Conservation (phyloP, 192 early-diverging fungal species). For the Entomortierella beljakovae region DNA sequence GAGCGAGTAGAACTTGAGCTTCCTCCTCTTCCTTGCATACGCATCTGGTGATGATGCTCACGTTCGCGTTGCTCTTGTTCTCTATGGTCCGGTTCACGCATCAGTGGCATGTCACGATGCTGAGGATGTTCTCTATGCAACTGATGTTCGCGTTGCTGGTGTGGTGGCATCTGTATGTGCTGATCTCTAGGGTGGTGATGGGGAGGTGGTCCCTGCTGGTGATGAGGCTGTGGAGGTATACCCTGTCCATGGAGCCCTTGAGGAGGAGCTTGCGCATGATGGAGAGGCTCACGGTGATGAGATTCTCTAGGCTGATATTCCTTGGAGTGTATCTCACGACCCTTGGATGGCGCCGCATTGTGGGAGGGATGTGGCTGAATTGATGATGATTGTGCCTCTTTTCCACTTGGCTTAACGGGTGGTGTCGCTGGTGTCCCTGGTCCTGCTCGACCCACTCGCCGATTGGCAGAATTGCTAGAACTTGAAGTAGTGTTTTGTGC, state of each 20-base stretch:
- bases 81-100: constrained; percentile 41
- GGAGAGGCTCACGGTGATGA: constrained; percentile 33
- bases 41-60: constrained; percentile 36
- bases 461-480: constrained; percentile 2
- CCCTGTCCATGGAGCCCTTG: constrained; percentile 13
- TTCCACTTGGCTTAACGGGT: constrained; percentile 18
- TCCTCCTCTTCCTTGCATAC: constrained; percentile 29
- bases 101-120: constrained; percentile 43
- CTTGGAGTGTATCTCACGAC: constrained; percentile 50
- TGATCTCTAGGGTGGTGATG: constrained; percentile 32
- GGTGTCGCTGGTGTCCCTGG: not conserved
- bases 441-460: constrained; percentile 10
- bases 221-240: constrained; percentile 18
- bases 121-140: constrained; percentile 36
- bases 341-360: constrained; percentile 9
- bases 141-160: constrained; percentile 33
- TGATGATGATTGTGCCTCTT: constrained; percentile 17
- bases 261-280: constrained; percentile 24
- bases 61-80: constrained; percentile 43
- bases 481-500: not conserved
- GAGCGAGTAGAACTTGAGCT: constrained; percentile 28
- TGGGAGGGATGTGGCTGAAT: constrained; percentile 12
- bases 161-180: constrained; percentile 31
- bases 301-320: constrained; percentile 43
- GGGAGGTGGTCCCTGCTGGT: constrained; percentile 25